phyloP scores from a whole-genome alignment of 768 basidiomycete species.

The Lactifluus subvellereus region DNA sequence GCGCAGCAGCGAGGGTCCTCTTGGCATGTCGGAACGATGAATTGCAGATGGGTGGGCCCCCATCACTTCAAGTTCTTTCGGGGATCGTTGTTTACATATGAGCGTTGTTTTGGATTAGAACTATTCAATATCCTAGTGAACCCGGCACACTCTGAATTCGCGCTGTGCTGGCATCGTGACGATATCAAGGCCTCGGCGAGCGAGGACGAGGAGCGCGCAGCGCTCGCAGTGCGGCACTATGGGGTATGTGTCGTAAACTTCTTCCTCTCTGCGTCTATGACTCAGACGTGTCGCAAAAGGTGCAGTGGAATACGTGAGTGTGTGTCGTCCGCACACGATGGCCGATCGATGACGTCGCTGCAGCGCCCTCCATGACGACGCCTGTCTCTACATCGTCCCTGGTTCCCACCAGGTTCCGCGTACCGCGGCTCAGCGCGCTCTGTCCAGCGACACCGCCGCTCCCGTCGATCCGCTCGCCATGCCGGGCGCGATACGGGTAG shows the following conservation, averaged over 20 bases:
- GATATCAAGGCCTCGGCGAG: slow-evolving; percentile 57
- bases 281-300: slow-evolving; percentile 32
- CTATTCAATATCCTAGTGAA: slow-evolving; percentile 74
- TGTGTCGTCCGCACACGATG: not conserved
- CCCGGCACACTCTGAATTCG: slow-evolving; percentile 57
- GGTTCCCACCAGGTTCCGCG: slow-evolving; percentile 55
- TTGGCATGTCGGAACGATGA: slow-evolving; percentile 52
- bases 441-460: slow-evolving; percentile 46
- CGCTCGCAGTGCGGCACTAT: slow-evolving; percentile 54
- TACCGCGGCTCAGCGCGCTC: slow-evolving; percentile 50
- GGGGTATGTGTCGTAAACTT: slow-evolving; percentile 40
- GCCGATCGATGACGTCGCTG: not conserved
- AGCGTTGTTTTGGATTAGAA: slow-evolving; percentile 38
- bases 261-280: not conserved
- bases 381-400: slow-evolving; percentile 67
- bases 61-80: not conserved
- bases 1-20: slow-evolving; percentile 40
- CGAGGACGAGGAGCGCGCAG: slow-evolving; percentile 52
- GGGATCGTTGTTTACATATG: not conserved
- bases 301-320: slow-evolving; percentile 78
- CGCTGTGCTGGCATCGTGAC: slow-evolving; percentile 76
- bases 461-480: slow-evolving; percentile 57
- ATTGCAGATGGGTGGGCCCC: slow-evolving; percentile 63
- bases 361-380: slow-evolving; percentile 63
- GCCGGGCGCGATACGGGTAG: slow-evolving; percentile 58